These are phyloP conservation scores for Suhomyces bolitotheri DNA, from an alignment of 1,139 yeast genomes.

Conservation along the genomic window DNA sequence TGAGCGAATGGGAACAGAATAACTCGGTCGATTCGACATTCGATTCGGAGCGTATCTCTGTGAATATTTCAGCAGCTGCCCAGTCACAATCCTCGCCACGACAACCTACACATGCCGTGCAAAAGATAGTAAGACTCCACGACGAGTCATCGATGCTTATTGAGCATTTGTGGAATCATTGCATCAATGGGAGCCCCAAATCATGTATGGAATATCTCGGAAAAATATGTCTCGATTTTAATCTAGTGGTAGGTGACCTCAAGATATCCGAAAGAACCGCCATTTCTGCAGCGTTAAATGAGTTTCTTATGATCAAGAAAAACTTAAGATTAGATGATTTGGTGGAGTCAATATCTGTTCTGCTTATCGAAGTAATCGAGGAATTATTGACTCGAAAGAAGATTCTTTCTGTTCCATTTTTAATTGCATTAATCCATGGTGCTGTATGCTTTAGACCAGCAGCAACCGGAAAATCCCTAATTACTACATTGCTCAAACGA, in stretches of 20 bases:
- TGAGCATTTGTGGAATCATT: conserved; percentile 39
- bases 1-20: not conserved
- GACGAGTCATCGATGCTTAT: conserved; percentile 39
- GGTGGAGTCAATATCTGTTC: conserved; percentile 39
- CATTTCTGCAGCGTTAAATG: conserved; percentile 32
- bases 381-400: conserved; percentile 25
- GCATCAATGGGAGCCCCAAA: conserved; percentile 51
- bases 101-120: not conserved
- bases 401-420: conserved; percentile 51
- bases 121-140: conserved; percentile 25
- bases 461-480: conserved; percentile 45
- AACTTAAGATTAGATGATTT: conserved; percentile 47
- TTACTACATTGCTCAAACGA: conserved; percentile 20
- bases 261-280: conserved; percentile 32
- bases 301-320: conserved; percentile 43
- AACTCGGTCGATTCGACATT: not conserved
- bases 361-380: conserved; percentile 37
- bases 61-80: conserved; percentile 5
- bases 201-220: conserved; percentile 53
- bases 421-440: conserved; percentile 54
- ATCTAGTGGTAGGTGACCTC: conserved; percentile 33
- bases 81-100: not conserved
- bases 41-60: conserved; percentile 1
- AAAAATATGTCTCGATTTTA: conserved; percentile 43
- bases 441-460: conserved; percentile 56